Evolutionary conservation across 2,329 filamentous ascomycete species (phyloP).

Genomic region (Curvularia sp.): DNA sequence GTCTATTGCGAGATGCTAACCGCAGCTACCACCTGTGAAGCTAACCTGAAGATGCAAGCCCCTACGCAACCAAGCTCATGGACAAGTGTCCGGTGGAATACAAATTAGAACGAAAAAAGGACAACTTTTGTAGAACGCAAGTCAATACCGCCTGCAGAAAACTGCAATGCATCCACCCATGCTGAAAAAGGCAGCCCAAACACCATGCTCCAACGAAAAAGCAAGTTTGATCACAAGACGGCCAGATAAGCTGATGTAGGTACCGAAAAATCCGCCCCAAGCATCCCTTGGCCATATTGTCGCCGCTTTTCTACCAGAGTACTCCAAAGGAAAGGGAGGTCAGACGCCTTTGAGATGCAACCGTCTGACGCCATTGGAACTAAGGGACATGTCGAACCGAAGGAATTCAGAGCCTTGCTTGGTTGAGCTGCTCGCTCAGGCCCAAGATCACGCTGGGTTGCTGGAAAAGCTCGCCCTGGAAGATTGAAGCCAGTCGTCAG

Average conservation of each 20-base stretch:
- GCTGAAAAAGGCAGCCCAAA: slow-evolving; percentile 40
- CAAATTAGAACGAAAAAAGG: slow-evolving; percentile 21
- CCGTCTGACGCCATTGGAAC: slow-evolving; percentile 21
- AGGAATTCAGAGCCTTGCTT: slow-evolving; percentile 43
- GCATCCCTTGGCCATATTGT: slow-evolving; percentile 22
- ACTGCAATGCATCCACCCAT: slow-evolving; percentile 34
- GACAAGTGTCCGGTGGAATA: slow-evolving; percentile 5
- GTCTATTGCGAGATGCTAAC: slow-evolving; percentile 5
- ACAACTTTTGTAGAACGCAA: slow-evolving; percentile 36
- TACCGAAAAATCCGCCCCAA: slow-evolving; percentile 14
- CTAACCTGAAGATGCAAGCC: slow-evolving; percentile 1
- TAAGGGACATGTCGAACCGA: slow-evolving; percentile 24
- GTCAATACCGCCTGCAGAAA: slow-evolving; percentile 23
- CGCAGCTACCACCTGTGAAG: neutral
- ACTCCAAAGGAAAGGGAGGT: slow-evolving; percentile 24
- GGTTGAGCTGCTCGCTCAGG: slow-evolving; percentile 45
- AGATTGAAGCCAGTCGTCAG: slow-evolving; percentile 39
- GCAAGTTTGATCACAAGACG: slow-evolving; percentile 12
- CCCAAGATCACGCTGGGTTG: slow-evolving; percentile 38
- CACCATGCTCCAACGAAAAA: slow-evolving; percentile 39
- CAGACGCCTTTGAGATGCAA: slow-evolving; percentile 23
- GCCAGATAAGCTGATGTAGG: slow-evolving; percentile 15
- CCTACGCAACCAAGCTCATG: slow-evolving; percentile 4
- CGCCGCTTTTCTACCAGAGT: slow-evolving; percentile 30
- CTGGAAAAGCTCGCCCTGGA: slow-evolving; percentile 42